Percentiles rank a stretch among this genome's conserved stretches.
Conservation (phyloP, 306 rosid genomes). For the Sphenostylis stenocarpa region DNA sequence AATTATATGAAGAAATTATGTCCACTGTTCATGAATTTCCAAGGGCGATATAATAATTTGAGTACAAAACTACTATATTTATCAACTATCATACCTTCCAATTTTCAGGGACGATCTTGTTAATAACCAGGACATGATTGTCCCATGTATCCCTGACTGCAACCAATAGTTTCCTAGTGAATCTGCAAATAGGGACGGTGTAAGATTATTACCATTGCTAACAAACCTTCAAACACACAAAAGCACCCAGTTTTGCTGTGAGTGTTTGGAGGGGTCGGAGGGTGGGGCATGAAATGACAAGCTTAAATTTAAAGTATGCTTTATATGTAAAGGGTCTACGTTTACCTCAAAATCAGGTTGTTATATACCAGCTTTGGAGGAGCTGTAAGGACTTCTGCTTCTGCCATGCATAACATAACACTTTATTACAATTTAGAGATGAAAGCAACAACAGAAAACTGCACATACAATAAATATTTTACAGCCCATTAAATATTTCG, state of each 20-base stretch:
- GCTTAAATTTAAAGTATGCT: conserved; percentile 23
- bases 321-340: conserved; percentile 1
- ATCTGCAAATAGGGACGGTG: conserved; percentile 50
- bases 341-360: conserved; percentile 81
- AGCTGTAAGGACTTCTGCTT: conserved; percentile 87
- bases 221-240: neutral
- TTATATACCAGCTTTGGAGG: conserved; percentile 93
- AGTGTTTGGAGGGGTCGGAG: neutral
- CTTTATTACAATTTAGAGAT: conserved; percentile 25
- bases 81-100: conserved; percentile 69
- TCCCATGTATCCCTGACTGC: conserved; percentile 88
- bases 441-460: conserved; percentile 24
- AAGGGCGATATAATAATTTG: neutral
- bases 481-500: conserved; percentile 4
- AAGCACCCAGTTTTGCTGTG: conserved; percentile 10
- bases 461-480: conserved; percentile 5
- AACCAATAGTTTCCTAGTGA: conserved; percentile 79
- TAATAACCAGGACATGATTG: conserved; percentile 58
- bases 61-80: conserved; percentile 13
- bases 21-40: conserved; percentile 18
- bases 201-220: conserved; percentile 17
- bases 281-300: neutral
- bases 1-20: neutral
- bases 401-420: conserved; percentile 50
- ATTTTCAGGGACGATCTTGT: conserved; percentile 71